Percentiles rank a stretch among this genome's conserved stretches.
Evolutionary conservation across 2,329 filamentous ascomycete species (phyloP).

Genomic region (Grosmannia huntii): DNA sequence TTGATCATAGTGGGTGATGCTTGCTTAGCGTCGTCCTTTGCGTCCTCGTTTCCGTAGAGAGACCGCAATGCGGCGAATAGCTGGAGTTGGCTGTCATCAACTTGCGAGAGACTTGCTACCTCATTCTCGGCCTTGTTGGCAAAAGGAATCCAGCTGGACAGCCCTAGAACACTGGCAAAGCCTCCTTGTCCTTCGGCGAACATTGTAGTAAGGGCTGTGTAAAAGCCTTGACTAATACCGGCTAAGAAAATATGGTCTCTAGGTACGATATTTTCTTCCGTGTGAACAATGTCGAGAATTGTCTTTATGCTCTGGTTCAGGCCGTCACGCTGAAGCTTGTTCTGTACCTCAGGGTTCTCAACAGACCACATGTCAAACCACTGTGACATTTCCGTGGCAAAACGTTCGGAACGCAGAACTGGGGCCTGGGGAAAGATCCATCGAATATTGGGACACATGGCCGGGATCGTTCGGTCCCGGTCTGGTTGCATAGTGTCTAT

Average conservation of each 20-base stretch:
- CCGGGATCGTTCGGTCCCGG: not conserved
- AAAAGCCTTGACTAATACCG: slow-evolving; percentile 6
- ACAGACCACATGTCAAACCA: slow-evolving; percentile 4
- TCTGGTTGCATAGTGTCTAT: not conserved
- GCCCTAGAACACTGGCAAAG: slow-evolving; percentile 3
- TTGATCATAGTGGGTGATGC: not conserved
- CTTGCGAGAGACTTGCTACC: not conserved
- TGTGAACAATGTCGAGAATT: not conserved
- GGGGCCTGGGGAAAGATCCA: slow-evolving; percentile 1
- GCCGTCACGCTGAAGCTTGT: not conserved
- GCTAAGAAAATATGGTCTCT: not conserved
- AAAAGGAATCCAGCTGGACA: slow-evolving; percentile 6
- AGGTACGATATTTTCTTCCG: not conserved
- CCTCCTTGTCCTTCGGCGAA: slow-evolving; percentile 3
- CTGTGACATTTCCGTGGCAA: not conserved
- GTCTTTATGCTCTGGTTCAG: not conserved
- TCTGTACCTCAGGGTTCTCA: not conserved
- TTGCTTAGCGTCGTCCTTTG: not conserved
- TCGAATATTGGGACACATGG: not conserved
- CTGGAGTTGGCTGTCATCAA: not conserved
- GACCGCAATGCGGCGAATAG: not conserved
- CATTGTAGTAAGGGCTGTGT: not conserved
- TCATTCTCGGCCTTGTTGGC: not conserved
- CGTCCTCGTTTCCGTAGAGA: not conserved
- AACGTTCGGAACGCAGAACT: not conserved